These are phyloP conservation scores for Verticillium dahliae DNA, from an alignment of 2,329 filamentous ascomycete species.

Conservation along the genomic window DNA sequence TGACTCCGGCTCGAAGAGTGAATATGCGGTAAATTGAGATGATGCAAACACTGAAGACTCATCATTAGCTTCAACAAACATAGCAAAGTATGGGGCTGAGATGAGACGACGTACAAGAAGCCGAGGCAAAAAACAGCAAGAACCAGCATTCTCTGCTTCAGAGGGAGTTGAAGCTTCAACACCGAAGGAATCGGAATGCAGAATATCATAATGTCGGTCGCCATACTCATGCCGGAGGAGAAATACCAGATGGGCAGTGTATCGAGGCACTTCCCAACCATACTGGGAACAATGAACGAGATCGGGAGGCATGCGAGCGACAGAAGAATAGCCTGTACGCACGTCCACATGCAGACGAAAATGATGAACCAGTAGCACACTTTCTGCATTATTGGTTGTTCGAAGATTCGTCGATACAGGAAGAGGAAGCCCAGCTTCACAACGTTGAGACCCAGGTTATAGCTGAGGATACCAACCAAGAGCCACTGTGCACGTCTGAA, in stretches of 20 bases:
- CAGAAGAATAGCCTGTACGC: conserved; percentile 17
- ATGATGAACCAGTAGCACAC: conserved; percentile 20
- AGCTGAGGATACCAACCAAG: conserved; percentile 16
- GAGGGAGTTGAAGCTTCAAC: conserved; percentile 15
- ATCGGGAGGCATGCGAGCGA: conserved; percentile 20
- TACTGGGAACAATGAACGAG: conserved; percentile 15
- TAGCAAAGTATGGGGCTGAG: too few species aligned
- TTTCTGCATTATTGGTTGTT: conserved; percentile 11
- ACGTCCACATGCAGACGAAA: conserved; percentile 18
- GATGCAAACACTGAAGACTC: conserved; percentile 19
- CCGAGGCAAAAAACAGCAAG: conserved; percentile 21
- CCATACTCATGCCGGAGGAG: conserved; percentile 19
- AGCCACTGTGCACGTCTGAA: conserved; percentile 13
- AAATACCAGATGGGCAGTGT: conserved; percentile 24
- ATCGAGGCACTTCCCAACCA: conserved; percentile 17
- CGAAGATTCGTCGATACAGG: conserved; percentile 25
- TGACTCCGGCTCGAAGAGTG: conserved; percentile 19
- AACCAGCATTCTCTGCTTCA: conserved; percentile 19
- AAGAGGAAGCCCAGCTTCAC: conserved; percentile 24
- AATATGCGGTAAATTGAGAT: conserved; percentile 24
- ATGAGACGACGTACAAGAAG: conserved; percentile 19
- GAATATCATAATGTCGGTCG: conserved; percentile 20
- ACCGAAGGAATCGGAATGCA: conserved; percentile 19
- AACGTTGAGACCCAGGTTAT: conserved; percentile 23
- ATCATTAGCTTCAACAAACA: neutral